Percentiles rank a stretch among this genome's conserved stretches.
Evolutionary conservation across 2,329 filamentous ascomycete genomes (phyloP).

Genomic region (Pyrenochaeta sp.): DNA sequence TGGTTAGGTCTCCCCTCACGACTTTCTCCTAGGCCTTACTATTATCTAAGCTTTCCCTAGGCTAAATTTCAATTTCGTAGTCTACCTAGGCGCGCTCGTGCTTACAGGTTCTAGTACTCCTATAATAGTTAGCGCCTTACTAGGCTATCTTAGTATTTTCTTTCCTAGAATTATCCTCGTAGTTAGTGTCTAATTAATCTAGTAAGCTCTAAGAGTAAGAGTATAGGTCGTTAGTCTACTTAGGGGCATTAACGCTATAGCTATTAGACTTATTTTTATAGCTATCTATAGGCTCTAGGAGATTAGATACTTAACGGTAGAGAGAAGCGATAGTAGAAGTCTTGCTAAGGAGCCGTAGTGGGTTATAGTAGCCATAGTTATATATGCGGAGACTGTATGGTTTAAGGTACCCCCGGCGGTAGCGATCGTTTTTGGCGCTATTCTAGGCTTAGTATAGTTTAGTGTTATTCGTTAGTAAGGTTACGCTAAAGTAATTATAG

Average conservation of each 20-base stretch:
- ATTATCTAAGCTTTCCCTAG: too few species aligned
- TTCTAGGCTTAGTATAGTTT: too few species aligned
- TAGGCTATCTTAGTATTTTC: conserved; percentile 53
- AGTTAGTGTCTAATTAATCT: conserved; percentile 50
- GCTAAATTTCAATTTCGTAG: too few species aligned
- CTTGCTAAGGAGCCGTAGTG: conserved; percentile 55
- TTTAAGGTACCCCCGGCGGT: conserved; percentile 48
- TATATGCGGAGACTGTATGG: conserved; percentile 50
- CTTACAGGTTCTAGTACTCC: conserved; percentile 37
- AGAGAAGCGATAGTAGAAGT: conserved; percentile 44
- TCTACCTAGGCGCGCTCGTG: conserved; percentile 53
- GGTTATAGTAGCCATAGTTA: conserved; percentile 54
- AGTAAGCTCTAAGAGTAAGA: conserved; percentile 49
- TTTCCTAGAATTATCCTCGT: too few species aligned
- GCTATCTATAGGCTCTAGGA: conserved; percentile 55
- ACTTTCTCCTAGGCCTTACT: too few species aligned
- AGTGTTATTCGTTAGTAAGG: too few species aligned
- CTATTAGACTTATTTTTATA: conserved; percentile 55
- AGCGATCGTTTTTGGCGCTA: too few species aligned
- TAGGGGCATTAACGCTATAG: conserved; percentile 54
- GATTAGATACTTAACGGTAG: too few species aligned
- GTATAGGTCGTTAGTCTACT: conserved; percentile 48
- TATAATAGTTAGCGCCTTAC: conserved; percentile 45
- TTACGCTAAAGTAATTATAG: too few species aligned
- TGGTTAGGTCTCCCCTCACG: too few species aligned